Base-by-base conservation (phyloP, 768 basidiomycete species). In the Serendipita sp. region DNA sequence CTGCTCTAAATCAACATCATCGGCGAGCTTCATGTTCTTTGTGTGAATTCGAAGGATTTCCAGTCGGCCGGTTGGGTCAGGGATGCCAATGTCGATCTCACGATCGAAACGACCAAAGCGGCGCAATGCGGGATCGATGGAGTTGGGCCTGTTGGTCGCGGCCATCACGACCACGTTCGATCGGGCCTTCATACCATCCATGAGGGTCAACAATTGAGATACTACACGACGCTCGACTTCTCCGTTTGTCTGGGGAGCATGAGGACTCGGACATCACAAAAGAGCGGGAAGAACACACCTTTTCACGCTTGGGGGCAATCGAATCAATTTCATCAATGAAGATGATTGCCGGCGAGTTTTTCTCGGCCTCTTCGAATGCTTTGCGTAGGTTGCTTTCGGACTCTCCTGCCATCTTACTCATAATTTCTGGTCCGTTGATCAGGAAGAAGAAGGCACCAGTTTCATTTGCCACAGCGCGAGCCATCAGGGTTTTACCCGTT, bases 351-450 rank as follows among this genome's bases (percentile, higher is more conserved):
- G 96, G 96, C 1, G 90, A 93, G 77, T 98, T 99, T 81, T 99
- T 99, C 78, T 99, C 96, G 2, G 96, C 95, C 77, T 99, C 96
- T 74, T 98, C 96, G 72, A 98, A 98, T 28, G 96, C 95, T 74
- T 99, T 99, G 68, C 96, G 79, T 65, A 99, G 77, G 74, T 99
- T 99, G 70, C 89, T 92, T 74, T 99, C 96, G 72, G 84, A 86
- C 77, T 99, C 96, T 68, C 96, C 96, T 61, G 96, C 96, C 96
- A 99, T 99, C 80, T 99, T 98, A 69, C 88, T 90, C 96, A 99
- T 99, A 73, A 99, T 98, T 75, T 99, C 96, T 60, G 96, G 96
- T 61, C 96, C 96, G 71, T 98, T 99, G 77, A 99, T 99, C 60
- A 98, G 77, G 85, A 99, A 99, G 82, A 99, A 99, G 83, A 99